Percentiles rank a stretch among this genome's conserved stretches.
These are phyloP conservation scores for Oldenlandia corymbosa DNA, from an alignment of 257 asterid species.

Conservation along the genomic window DNA sequence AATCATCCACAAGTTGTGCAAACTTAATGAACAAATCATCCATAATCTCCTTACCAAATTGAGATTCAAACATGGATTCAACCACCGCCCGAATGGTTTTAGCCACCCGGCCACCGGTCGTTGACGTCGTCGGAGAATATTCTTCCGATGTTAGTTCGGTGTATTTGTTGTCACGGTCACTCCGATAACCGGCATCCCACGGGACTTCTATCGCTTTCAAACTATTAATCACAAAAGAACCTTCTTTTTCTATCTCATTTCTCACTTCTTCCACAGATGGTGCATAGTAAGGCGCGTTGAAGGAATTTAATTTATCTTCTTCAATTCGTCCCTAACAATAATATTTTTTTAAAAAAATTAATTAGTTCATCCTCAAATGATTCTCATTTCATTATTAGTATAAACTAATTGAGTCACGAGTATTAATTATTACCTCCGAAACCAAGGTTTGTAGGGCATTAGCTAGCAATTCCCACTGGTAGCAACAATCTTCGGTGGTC, in stretches of 20 bases:
- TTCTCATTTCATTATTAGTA: too few relatives aligned
- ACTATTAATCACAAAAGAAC: slow-evolving; percentile 34
- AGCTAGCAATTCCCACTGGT: slow-evolving; percentile 67
- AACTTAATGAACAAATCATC: slow-evolving; percentile 50
- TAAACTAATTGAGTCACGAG: too few relatives aligned
- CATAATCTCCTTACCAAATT: slow-evolving; percentile 41
- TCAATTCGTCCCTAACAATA: neutral
- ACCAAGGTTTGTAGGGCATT: slow-evolving; percentile 49
- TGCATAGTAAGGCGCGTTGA: slow-evolving; percentile 60
- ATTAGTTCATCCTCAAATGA: too few relatives aligned
- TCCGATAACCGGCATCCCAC: slow-evolving; percentile 36
- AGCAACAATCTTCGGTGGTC: slow-evolving; percentile 38
- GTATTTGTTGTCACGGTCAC: neutral
- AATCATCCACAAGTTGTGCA: slow-evolving; percentile 32
- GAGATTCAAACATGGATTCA: slow-evolving; percentile 49
- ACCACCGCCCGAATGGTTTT: slow-evolving; percentile 54
- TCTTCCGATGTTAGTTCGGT: neutral
- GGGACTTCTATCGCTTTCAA: slow-evolving; percentile 32
- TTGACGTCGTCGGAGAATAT: too few relatives aligned
- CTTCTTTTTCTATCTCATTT: slow-evolving; percentile 34
- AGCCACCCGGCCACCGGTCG: slow-evolving; percentile 40
- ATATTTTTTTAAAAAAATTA: too few relatives aligned
- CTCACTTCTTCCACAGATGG: slow-evolving; percentile 49
- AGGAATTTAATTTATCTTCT: slow-evolving; percentile 40
- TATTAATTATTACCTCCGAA: slow-evolving; percentile 31